Evolutionary conservation across 345 rosid species (phyloP).

Genomic region (Jatropha curcas): DNA sequence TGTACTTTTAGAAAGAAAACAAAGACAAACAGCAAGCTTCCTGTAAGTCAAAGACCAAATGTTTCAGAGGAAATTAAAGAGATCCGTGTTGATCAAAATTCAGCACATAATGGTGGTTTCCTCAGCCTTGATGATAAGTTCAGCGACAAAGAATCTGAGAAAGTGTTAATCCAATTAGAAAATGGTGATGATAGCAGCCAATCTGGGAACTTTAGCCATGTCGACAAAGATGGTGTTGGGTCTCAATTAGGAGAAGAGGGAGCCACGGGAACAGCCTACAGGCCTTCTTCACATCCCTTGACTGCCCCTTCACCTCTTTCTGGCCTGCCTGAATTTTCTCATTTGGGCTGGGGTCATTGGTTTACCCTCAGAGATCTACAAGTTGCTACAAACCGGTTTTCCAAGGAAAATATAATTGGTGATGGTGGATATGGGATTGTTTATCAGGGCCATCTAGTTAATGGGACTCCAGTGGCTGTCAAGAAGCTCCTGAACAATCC

Average conservation of each 20-base stretch:
- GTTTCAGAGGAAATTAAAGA: constrained; percentile 84
- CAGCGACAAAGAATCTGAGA: constrained; percentile 62
- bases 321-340: constrained; percentile 85
- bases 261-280: constrained; percentile 26
- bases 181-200: constrained; percentile 58
- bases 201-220: constrained; percentile 55
- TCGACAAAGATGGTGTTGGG: constrained; percentile 45
- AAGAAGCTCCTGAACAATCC: constrained; percentile 92
- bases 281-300: constrained; percentile 54
- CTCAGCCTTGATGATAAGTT: constrained; percentile 51
- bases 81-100: constrained; percentile 74
- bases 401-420: constrained; percentile 82
- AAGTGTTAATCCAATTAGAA: constrained; percentile 46
- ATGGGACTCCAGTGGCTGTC: constrained; percentile 84
- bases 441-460: constrained; percentile 68
- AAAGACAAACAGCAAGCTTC: constrained; percentile 48
- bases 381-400: constrained; percentile 70
- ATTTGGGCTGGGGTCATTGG: constrained; percentile 98
- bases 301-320: constrained; percentile 74
- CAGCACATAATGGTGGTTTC: constrained; percentile 52
- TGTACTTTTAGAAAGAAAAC: constrained; percentile 72
- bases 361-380: constrained; percentile 92
- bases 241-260: constrained; percentile 55
- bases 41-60: constrained; percentile 45
- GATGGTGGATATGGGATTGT: constrained; percentile 99